These are phyloP conservation scores for Plicaturopsis crispa DNA, from an alignment of 768 basidiomycete species.

Conservation along the genomic window DNA sequence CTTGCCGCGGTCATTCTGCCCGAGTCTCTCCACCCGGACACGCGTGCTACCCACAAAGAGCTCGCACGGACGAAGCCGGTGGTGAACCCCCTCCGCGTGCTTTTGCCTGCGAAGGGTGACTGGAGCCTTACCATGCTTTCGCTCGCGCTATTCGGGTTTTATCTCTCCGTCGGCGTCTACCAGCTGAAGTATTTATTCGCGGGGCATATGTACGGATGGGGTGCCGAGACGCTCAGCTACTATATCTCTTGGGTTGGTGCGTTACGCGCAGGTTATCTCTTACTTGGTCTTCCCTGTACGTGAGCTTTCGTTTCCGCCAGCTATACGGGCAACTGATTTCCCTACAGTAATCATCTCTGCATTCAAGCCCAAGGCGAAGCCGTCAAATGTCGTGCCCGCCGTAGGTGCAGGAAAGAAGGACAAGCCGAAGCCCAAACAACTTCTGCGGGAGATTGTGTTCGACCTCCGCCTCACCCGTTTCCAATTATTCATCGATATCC, in stretches of 20 bases:
- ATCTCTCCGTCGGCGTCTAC: conserved; percentile 62
- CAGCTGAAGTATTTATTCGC: conserved; percentile 76
- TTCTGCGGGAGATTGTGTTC: conserved; percentile 57
- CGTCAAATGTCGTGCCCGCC: conserved; percentile 12
- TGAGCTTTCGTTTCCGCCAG: too few relatives aligned
- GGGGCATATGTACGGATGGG: conserved; percentile 65
- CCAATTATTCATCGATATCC: conserved; percentile 61
- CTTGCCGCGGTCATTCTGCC: conserved; percentile 55
- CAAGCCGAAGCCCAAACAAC: conserved; percentile 39
- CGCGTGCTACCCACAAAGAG: conserved; percentile 21
- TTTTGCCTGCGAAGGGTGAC: conserved; percentile 57
- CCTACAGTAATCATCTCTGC: conserved; percentile 48
- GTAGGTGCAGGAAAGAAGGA: conserved; percentile 19
- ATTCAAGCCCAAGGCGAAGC: conserved; percentile 46
- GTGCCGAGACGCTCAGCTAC: conserved; percentile 60
- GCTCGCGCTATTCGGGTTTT: conserved; percentile 51
- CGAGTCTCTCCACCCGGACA: conserved; percentile 43
- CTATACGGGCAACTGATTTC: background rate
- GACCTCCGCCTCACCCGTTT: conserved; percentile 59
- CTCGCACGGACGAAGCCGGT: conserved; percentile 30
- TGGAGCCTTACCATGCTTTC: conserved; percentile 73
- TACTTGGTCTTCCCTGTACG: conserved; percentile 65
- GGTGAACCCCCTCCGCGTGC: conserved; percentile 60
- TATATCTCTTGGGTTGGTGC: conserved; percentile 69
- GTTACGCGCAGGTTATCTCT: conserved; percentile 54